Evolutionary conservation across 2,329 filamentous ascomycete genomes (phyloP), one percentile per base, ranked within the genome.

Genomic region (Aspergillus brunneoviolaceus): DNA sequence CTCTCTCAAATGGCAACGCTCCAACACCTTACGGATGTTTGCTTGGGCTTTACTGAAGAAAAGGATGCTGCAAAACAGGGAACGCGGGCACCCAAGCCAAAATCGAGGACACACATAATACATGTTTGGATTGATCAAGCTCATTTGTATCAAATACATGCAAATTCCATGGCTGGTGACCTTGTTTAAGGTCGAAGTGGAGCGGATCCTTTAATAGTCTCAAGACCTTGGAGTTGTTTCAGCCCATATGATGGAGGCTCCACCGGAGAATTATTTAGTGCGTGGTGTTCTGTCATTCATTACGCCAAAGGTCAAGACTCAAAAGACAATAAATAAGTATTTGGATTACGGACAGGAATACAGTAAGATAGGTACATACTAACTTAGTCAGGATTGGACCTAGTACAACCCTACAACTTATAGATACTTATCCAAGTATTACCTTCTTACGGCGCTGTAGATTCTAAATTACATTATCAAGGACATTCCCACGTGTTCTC

Each of bases 1-100:
- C 49, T 51, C 49, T 47, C 60, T 52, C 50, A 45, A 48, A 55
- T 42, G 21, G 56, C 59, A 57, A 14, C n/a, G 29, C 11, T n/a
- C 39, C 39, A 16, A 45, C 7, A 45, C 7, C 16, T 45, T 19
- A 45, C 39, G 14, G 16, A 45, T 45, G 39, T 19, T 19, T 45
- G 16, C 7, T 14, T 10, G 33, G 45, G 14, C 27, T 33, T 42
- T 55, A 33, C 16, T 52, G 49, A 50, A 35, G 51, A 35, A 47
- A 35, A 53, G 33, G 51, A 53, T 21, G n/a, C 16, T 7, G 11
- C 11, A 4, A 35, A 35, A 6, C 12, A 19, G 39, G 5, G 5
- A 35, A n/a, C 14, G 16, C 4, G 39, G 6, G 39, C 39, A 16
- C 16, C 16, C 16, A n/a, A 19, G 12, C 16, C 7, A 6, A 45